Evolutionary conservation across 148 eudicot species (phyloP).

Genomic region (Rheum nobile): DNA sequence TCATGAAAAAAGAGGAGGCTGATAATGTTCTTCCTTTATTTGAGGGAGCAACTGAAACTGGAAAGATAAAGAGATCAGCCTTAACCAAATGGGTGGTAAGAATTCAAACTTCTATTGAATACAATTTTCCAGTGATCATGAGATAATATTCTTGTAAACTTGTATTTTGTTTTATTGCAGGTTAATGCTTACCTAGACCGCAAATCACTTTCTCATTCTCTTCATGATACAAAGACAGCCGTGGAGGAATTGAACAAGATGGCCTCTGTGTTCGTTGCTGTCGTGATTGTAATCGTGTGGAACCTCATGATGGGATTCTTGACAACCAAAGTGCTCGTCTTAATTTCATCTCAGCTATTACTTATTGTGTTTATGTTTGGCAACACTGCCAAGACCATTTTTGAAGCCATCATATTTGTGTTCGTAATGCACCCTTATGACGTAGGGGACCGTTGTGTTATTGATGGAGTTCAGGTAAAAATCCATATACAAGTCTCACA

Average conservation of each 20-base stretch:
- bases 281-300: constrained; percentile 52
- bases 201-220: constrained; percentile 55
- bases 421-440: constrained; percentile 90
- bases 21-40: constrained; percentile 7
- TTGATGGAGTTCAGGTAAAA: constrained; percentile 78
- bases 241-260: constrained; percentile 64
- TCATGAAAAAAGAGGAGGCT: constrained; percentile 13
- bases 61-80: constrained; percentile 11
- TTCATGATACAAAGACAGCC: constrained; percentile 76
- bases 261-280: constrained; percentile 24
- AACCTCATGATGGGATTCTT: constrained; percentile 65
- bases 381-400: constrained; percentile 46
- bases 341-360: constrained; percentile 63
- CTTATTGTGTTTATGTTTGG: constrained; percentile 54
- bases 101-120: neutral
- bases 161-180: constrained; percentile 18
- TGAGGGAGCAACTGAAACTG: constrained; percentile 13
- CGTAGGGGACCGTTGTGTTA: constrained; percentile 82
- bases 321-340: constrained; percentile 53
- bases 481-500: neutral
- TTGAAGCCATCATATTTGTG: constrained; percentile 72
- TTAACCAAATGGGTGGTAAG: constrained; percentile 17
- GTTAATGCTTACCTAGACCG: constrained; percentile 61
- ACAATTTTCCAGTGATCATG: neutral
- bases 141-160: neutral